phyloP scores from a whole-genome alignment of 2,329 filamentous ascomycete genomes.

The Fusarium mangiferae region DNA sequence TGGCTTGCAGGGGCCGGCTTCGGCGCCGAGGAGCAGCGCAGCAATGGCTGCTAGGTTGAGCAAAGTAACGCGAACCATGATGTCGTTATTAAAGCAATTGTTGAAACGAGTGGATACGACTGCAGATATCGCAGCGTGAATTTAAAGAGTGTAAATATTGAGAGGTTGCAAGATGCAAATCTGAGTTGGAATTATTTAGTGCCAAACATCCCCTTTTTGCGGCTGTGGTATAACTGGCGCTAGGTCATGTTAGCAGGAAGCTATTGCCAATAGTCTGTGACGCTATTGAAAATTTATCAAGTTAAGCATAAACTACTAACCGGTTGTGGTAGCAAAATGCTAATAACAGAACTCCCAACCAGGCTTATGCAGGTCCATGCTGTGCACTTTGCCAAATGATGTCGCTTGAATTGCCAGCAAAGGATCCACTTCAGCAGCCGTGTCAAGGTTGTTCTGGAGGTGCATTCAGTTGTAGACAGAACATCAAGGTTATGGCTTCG shows the following conservation, averaged over 20 bases:
- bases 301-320: not conserved
- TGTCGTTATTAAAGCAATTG: too few species aligned
- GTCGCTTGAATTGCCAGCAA: not conserved
- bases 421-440: not conserved
- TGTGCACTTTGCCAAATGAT: not conserved
- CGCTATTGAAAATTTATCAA: not conserved
- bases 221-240: not conserved
- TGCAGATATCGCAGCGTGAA: not conserved
- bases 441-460: not conserved
- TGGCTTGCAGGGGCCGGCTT: not conserved
- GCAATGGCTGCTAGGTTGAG: not conserved
- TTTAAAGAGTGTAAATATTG: not conserved
- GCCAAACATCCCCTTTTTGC: not conserved
- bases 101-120: not conserved
- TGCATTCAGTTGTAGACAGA: accelerated
- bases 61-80: not conserved
- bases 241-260: not conserved
- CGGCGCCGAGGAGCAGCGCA: not conserved
- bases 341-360: accelerated
- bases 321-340: accelerated
- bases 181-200: not conserved
- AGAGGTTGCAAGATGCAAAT: not conserved
- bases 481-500: not conserved
- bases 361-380: not conserved
- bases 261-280: not conserved